phyloP scores from a whole-genome alignment of 2,329 filamentous ascomycete species.

The Colletotrichum eremochloae region DNA sequence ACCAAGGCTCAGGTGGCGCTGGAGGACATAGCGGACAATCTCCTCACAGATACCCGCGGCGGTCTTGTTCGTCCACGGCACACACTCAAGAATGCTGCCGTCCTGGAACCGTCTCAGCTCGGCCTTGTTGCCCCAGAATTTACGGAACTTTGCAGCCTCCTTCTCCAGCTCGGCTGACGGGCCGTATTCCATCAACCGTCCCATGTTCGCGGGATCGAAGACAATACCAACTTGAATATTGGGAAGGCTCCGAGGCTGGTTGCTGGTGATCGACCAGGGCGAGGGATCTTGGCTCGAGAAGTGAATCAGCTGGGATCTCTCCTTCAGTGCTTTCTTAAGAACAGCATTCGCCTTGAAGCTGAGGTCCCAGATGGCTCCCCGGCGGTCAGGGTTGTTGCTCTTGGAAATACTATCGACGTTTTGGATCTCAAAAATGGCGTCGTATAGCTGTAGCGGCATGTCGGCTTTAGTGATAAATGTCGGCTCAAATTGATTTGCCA shows the following conservation, averaged over 20 bases:
- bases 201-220: conserved; percentile 79
- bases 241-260: conserved; percentile 38
- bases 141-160: conserved; percentile 83
- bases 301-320: conserved; percentile 79
- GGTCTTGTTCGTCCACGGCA: conserved; percentile 82
- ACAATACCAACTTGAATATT: conserved; percentile 75
- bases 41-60: conserved; percentile 80
- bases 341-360: conserved; percentile 72
- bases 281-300: conserved; percentile 58
- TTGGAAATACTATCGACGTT: conserved; percentile 49
- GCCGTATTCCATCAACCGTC: conserved; percentile 87
- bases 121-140: conserved; percentile 95
- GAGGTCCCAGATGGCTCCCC: conserved; percentile 60
- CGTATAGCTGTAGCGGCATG: conserved; percentile 67
- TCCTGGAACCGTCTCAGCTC: conserved; percentile 96
- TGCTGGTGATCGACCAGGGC: conserved; percentile 61
- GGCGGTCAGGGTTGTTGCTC: conserved; percentile 53
- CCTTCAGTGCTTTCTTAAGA: conserved; percentile 78
- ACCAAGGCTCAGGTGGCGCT: conserved; percentile 74
- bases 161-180: conserved; percentile 88
- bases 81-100: conserved; percentile 90
- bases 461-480: conserved; percentile 80
- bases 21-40: conserved; percentile 79
- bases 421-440: conserved; percentile 58
- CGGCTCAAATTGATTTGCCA: conserved; percentile 84